These are phyloP conservation scores for Ogataea trehalophila DNA, from an alignment of 805 yeast genomes.

Conservation along the genomic window DNA sequence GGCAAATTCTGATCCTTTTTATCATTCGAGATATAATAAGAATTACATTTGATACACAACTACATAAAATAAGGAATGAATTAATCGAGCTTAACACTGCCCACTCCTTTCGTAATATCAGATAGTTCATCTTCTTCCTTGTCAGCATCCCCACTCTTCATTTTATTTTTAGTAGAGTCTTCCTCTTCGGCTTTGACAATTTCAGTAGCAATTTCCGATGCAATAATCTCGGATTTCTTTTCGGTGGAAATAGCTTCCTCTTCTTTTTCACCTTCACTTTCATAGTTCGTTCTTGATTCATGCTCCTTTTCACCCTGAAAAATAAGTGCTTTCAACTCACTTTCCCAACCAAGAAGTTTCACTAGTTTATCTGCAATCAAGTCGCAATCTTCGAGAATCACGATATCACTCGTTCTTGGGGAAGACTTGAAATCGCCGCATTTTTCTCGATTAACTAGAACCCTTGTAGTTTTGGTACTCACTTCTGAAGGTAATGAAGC, in stretches of 20 bases:
- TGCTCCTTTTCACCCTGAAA: conserved; percentile 19
- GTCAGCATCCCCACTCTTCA: conserved; percentile 4
- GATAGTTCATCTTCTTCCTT: conserved; percentile 19
- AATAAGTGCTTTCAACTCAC: conserved; percentile 44
- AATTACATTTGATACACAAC: too few relatives aligned
- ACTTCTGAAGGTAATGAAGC: conserved; percentile 76
- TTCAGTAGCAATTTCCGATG: conserved; percentile 17
- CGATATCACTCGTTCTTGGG: conserved; percentile 55
- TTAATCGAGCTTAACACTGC: conserved; percentile 12
- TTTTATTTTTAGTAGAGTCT: conserved; percentile 3
- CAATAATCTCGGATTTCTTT: conserved; percentile 25
- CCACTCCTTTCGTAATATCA: conserved; percentile 9
- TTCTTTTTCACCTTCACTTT: conserved; percentile 5
- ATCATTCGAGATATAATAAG: too few relatives aligned
- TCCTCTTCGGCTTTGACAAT: conserved; percentile 14
- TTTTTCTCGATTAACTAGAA: conserved; percentile 65
- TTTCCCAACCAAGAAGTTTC: conserved; percentile 57
- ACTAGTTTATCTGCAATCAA: conserved; percentile 52
- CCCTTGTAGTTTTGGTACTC: conserved; percentile 43
- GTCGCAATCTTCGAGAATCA: conserved; percentile 64
- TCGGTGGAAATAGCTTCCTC: conserved; percentile 11
- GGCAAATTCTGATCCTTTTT: too few relatives aligned
- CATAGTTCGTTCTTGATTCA: conserved; percentile 5
- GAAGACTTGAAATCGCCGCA: conserved; percentile 67
- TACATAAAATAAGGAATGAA: too few relatives aligned